phyloP scores from a whole-genome alignment of 805 yeast genomes.

The Candida chilensis region DNA sequence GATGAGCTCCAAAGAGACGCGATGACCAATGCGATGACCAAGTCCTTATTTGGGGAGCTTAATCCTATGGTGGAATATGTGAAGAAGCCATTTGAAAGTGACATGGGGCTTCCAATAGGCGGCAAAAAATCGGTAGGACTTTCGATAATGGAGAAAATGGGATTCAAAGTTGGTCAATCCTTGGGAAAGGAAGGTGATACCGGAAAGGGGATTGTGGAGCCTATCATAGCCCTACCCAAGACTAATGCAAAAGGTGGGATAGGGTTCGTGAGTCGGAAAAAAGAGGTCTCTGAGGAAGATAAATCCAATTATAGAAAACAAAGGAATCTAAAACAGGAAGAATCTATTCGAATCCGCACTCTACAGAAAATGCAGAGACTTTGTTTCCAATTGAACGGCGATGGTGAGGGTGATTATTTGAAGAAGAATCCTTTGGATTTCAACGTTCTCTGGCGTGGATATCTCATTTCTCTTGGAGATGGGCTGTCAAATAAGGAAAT shows the following conservation, averaged over 20 bases:
- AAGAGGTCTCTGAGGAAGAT: constrained; percentile 6
- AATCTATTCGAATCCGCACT: constrained; percentile 5
- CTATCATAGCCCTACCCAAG: constrained; percentile 13
- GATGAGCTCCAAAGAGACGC: no score
- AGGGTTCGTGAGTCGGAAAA: constrained; percentile 2
- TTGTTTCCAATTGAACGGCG: constrained; percentile 33
- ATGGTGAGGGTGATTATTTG: constrained; percentile 12
- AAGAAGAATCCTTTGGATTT: constrained; percentile 15
- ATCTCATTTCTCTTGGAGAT: no score
- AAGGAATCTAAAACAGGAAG: constrained; percentile 6
- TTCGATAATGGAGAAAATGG: constrained; percentile 51
- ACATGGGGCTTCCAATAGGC: no score
- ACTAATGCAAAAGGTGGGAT: constrained; percentile 10
- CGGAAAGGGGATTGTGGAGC: constrained; percentile 15
- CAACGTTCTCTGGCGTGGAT: constrained; percentile 6
- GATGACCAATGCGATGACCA: no score
- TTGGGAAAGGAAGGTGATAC: constrained; percentile 22
- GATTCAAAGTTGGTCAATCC: constrained; percentile 37
- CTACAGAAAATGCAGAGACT: constrained; percentile 23
- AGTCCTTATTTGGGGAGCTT: no score
- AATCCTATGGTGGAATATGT: no score
- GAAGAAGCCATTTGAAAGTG: no score
- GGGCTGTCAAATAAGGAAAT: no score
- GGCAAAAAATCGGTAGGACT: constrained; percentile 38
- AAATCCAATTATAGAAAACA: constrained; percentile 8